Base-by-base conservation (phyloP, 352 stramenopile species). In the Globisporangium viniferum region DNA sequence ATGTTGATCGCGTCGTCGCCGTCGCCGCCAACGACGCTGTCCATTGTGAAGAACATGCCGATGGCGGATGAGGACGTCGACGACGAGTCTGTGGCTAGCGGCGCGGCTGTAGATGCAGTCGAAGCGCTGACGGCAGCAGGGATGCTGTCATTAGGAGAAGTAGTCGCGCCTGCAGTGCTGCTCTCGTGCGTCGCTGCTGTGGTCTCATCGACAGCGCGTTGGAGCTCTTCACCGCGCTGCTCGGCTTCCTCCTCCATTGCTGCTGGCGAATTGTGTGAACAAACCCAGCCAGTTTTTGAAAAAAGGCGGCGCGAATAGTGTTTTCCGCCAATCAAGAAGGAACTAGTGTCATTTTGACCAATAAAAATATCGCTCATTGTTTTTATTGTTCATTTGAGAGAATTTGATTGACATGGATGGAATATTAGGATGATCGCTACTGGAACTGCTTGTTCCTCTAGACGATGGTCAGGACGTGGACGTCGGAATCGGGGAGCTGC, bases 401-500 rank as follows among this genome's bases (percentile, higher is more conserved):
- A 49, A 49, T n/a, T 49, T 49, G 44, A 49, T 49, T 9, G 18
- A 9, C 44, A 49, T 20, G 3, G 6, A 39, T 39, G 39, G 14
- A 14, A 46, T 6, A 20, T 46, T 20, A 20, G 39, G 39, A 46
- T 44, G 36, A 44, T 15, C 36, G 18, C 36, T 12, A 41, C 35
- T 41, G 10, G 9, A 41, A 41, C 10, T 41, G 0, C 5, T 44
- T 15, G 8, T 5, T 44, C 5, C 44, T 22, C 39, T 53, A 69
- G n/a, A 14, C 55, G 29, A 73, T 69, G 14, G 69, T 69, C 31
- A 84, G 63, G 0, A 90, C 66, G 70, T 93, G 80, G 15, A 90
- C 75, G 46, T 92, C 84, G n/a, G 67, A 74, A 39, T 91, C 78
- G 24, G 81, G 66, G 9, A 93, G 80, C 65, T 90, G 81, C 49